Conservation (phyloP, 1,284 basidiomycete genomes). For the Athelia psychrophila region DNA sequence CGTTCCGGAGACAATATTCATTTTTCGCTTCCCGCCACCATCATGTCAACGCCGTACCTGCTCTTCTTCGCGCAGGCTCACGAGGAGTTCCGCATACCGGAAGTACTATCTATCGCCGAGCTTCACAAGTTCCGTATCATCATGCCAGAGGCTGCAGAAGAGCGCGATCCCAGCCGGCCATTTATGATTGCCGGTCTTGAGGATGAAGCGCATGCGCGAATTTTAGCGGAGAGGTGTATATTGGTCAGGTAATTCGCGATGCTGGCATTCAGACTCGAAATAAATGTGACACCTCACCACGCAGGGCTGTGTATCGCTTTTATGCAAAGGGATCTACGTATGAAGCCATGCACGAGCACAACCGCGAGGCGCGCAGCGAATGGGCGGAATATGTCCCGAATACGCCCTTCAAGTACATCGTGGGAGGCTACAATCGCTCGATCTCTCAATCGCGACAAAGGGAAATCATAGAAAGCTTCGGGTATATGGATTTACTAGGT, state of each 20-base stretch:
- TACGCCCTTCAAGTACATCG: conserved; percentile 80
- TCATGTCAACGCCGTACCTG: conserved; percentile 54
- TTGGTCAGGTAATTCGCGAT: conserved; percentile 73
- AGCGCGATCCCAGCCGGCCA: conserved; percentile 57
- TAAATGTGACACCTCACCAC: conserved; percentile 6
- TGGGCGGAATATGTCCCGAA: conserved; percentile 64
- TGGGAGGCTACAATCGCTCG: conserved; percentile 76
- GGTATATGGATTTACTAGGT: conserved; percentile 84
- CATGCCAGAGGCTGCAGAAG: conserved; percentile 38
- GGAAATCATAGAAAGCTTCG: conserved; percentile 77
- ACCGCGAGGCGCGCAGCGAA: conserved; percentile 41
- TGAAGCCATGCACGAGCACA: conserved; percentile 64
- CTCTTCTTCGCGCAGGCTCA: conserved; percentile 80
- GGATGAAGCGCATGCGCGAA: conserved; percentile 68
- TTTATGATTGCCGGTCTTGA: conserved; percentile 75
- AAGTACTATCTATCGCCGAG: conserved; percentile 70
- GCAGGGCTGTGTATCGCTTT: conserved; percentile 75
- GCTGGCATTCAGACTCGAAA: conserved; percentile 1
- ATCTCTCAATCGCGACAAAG: conserved; percentile 65
- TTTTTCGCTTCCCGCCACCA: conserved; percentile 1
- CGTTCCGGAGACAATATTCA: not conserved
- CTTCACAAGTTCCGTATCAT: conserved; percentile 56
- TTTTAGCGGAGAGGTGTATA: conserved; percentile 79
- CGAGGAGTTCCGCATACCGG: conserved; percentile 78
- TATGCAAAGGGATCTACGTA: conserved; percentile 72